phyloP scores from a whole-genome alignment of 192 early-diverging fungal genomes.

The Backusella luteola region DNA sequence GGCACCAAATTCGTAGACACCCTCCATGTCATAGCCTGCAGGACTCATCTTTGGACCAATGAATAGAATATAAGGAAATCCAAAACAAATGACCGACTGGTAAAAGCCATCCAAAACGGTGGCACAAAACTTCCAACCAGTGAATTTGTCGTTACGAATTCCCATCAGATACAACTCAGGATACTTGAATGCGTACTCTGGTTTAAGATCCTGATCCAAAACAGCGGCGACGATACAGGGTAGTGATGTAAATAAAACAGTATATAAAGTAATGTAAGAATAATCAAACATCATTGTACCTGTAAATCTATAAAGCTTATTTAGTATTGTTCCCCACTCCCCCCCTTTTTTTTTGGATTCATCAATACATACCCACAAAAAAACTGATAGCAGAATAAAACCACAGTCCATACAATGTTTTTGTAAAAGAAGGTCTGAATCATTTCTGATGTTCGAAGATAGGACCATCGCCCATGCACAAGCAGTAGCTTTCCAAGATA shows the following conservation, averaged over 20 bases:
- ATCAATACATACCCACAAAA: constrained; percentile 62
- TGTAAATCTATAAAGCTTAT: constrained; percentile 55
- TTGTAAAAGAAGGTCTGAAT: constrained; percentile 74
- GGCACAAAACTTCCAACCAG: constrained; percentile 55
- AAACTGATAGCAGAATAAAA: constrained; percentile 78
- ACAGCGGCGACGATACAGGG: constrained; percentile 65
- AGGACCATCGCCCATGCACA: constrained; percentile 72
- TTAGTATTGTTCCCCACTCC: background rate
- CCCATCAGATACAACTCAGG: constrained; percentile 76
- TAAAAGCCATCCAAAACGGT: constrained; percentile 60
- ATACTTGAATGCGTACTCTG: constrained; percentile 52
- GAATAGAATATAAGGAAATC: constrained; percentile 56
- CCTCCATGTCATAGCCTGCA: constrained; percentile 40
- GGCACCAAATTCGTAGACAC: constrained; percentile 66
- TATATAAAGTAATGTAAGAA: constrained; percentile 75
- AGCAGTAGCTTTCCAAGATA: constrained; percentile 60
- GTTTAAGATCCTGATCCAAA: constrained; percentile 72
- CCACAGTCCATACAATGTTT: constrained; percentile 67
- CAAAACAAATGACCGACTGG: constrained; percentile 58
- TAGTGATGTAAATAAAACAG: constrained; percentile 72
- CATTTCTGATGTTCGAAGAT: constrained; percentile 54
- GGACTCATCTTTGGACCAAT: constrained; percentile 41
- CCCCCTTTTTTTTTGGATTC: no score
- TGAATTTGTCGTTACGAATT: constrained; percentile 59
- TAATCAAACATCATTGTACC: constrained; percentile 72